phyloP scores from a whole-genome alignment of 306 rosid genomes.

The Cucurbita pepo region DNA sequence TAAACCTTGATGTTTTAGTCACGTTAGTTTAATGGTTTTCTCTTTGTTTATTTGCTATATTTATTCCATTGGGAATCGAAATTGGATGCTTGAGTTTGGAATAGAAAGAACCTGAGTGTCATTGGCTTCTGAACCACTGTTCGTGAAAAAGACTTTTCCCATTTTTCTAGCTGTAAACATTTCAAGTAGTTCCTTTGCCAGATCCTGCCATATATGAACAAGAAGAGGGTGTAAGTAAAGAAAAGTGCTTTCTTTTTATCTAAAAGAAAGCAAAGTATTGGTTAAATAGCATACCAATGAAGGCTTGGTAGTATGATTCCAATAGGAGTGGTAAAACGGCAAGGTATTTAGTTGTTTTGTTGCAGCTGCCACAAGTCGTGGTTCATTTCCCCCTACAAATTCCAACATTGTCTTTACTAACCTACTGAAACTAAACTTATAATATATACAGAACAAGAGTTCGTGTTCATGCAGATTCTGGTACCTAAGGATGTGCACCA shows the following conservation, averaged over 20 bases:
- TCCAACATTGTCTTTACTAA: not conserved
- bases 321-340: slow-evolving; percentile 95
- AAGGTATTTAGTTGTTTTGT: slow-evolving; percentile 59
- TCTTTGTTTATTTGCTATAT: not conserved
- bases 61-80: not conserved
- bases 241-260: not conserved
- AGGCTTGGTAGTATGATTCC: slow-evolving; percentile 93
- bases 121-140: slow-evolving; percentile 96
- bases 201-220: slow-evolving; percentile 32
- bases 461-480: not conserved
- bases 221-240: not conserved
- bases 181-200: slow-evolving; percentile 74
- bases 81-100: not conserved
- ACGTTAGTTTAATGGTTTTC: too few species aligned
- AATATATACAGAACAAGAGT: not conserved
- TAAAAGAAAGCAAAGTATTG: not conserved
- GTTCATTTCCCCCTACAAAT: slow-evolving; percentile 75
- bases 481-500: slow-evolving; percentile 79
- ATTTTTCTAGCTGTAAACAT: slow-evolving; percentile 69
- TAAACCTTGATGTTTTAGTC: not conserved
- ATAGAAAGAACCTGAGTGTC: slow-evolving; percentile 68
- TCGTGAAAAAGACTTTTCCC: slow-evolving; percentile 78
- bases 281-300: slow-evolving; percentile 50
- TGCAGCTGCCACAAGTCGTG: slow-evolving; percentile 82
- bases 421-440: not conserved